Conservation (phyloP, 2,329 filamentous ascomycete species). For the Alternaria infectoria region DNA sequence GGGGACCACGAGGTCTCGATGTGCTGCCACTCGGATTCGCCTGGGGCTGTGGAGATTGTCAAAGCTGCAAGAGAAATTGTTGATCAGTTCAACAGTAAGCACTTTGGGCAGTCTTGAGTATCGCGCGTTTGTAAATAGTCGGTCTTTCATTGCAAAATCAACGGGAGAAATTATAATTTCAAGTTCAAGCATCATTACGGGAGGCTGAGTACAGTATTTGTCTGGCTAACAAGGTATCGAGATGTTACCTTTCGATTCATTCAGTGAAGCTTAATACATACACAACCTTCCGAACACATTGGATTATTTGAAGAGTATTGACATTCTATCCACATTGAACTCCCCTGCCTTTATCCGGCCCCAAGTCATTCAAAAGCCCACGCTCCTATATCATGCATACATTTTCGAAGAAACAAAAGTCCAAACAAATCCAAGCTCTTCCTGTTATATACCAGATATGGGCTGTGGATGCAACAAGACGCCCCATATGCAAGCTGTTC, state of each 20-base stretch:
- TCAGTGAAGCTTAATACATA: background rate
- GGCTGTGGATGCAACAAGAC: background rate
- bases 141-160: background rate
- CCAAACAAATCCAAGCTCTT: background rate
- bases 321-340: background rate
- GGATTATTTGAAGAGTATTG: background rate
- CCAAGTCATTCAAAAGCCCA: background rate
- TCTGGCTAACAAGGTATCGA: background rate
- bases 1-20: constrained; percentile 52
- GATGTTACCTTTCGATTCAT: background rate
- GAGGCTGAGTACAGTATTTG: background rate
- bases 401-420: background rate
- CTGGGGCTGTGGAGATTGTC: constrained; percentile 53
- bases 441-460: background rate
- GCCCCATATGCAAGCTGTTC: background rate
- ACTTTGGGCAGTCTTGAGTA: constrained; percentile 18
- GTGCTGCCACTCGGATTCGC: constrained; percentile 55
- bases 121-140: background rate
- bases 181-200: background rate
- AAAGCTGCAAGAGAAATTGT: constrained; percentile 51
- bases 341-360: background rate
- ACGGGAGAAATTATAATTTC: background rate
- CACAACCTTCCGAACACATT: background rate
- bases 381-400: constrained; percentile 1
- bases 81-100: constrained; percentile 48